Evolutionary conservation across 2,329 filamentous ascomycete genomes (phyloP), one percentile per base, ranked within the genome.

Genomic region (Knufia petricola): DNA sequence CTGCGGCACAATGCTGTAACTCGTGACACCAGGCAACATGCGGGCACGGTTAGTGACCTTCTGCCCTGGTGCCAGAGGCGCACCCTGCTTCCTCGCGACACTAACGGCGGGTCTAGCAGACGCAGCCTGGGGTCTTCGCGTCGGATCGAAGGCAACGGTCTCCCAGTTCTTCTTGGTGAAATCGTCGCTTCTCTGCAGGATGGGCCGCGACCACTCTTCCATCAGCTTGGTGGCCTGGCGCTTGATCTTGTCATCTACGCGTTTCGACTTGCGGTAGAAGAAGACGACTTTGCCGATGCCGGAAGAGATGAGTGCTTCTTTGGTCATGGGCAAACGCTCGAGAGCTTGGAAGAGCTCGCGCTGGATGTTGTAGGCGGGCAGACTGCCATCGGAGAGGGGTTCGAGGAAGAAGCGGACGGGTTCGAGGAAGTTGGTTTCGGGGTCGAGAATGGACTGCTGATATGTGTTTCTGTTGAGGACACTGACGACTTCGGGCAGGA

Each of bases 371-470:
- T 95, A 98, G 24, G 92, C 90, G 0, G 92, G 92, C 43, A 98
- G 76, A 52, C 87, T 90, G 50, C 90, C 92, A 63, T 96, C 90
- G 59, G 90, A 88, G 39, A 96, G 77, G 1, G 92, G 92, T 64
- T 98, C 92, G 19, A 98, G 78, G 75, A 96, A 96, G 76, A 94
- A 96, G 63, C 90, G 88, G 61, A 98, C 87, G 12, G 89, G 86
- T 67, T 94, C 87, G 32, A 98, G 73, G 54, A 98, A 84, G 69
- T 96, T 95, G 62, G 85, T 94, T 62, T 98, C 92, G 0, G 90
- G 90, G 58, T 95, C 90, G 34, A 95, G 81, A 43, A 96, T 82
- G 24, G 85, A 84, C 58, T 87, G 86, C 23, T 90, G 79, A 47
- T 85, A 71, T 46, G 69, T 87, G 66, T 90, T 94, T 60, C 88